Evolutionary conservation across 2,329 filamentous ascomycete species (phyloP), one percentile per base, ranked within the genome.

Genomic region (Hymenoscyphus scutula): DNA sequence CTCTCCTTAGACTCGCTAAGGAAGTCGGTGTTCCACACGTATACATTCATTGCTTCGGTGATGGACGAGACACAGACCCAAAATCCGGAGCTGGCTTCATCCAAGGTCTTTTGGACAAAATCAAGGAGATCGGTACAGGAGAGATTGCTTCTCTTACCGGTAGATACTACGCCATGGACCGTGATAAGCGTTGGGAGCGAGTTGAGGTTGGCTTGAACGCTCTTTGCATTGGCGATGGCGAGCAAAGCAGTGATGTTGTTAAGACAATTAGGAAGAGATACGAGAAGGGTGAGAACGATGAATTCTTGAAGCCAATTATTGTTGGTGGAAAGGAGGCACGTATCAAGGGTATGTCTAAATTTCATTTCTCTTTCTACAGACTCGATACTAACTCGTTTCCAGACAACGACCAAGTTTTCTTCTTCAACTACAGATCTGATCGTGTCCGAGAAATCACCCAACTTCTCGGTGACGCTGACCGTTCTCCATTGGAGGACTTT

Each of bases 361-460:
- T 61, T 45, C 17, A 41, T n/a, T 34, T 29, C 27, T n/a, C 13
- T 30, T 32, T 19, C 11, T 53, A 6, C 23, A 25, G 56, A 48
- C 8, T 11, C 1, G 7, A 17, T 53, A 59, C 66, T 70, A 64
- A 64, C 68, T 65, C 11, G 30, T 56, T 60, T 38, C 27, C 68
- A 92, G 92, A 98, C 74, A 84, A 90, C 69, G 95, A 99, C 75
- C 94, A 92, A 60, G 85, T 98, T 73, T 98, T 98, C 86, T 98
- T 98, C 87, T 99, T 99, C 90, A 99, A 99, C 87, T 99, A 99
- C 84, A 92, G 95, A 74, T 98, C 95, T 62, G 95, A 99, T 77
- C 93, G 95, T 77, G 94, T 94, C 59, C 91, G 95, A 71, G 95
- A 99, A 78, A 90, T 99, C 76, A 96, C 92, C 57, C 95, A 98